Evolutionary conservation across 345 rosid genomes (phyloP), one percentile per base, ranked within the genome.

Genomic region (Noccaea caerulescens): DNA sequence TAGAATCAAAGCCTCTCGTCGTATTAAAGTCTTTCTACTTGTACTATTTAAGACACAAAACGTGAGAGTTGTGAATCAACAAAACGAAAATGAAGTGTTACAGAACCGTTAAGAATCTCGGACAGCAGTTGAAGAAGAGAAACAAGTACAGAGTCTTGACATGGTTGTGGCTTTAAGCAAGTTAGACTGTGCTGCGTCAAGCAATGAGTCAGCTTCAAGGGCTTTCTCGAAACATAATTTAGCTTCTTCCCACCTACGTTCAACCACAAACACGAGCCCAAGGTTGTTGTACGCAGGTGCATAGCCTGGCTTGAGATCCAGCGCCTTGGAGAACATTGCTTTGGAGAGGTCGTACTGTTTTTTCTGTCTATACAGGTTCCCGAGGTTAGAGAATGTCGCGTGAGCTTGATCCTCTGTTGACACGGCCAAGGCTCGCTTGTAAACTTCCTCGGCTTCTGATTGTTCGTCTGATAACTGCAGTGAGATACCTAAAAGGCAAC

Each of bases 151-250:
- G 58, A 79, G 63, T 77, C 70, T 72, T 16, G 82, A 77, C 82
- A 82, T 66, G 58, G 83, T 38, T 73, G 69, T 74, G 3, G 83
- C 80, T 73, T 84, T 84, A 51, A 82, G 80, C 77, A 77, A 66
- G 82, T 94, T 94, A 64, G 99, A 94, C 66, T 88, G 88, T n/a
- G 99, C 95, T 56, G 88, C 89, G 76, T 94, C 99, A 76, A 94
- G 88, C 63, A 89, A 83, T 5, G 99, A 86, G 67, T 94, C 99
- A 25, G 87, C 81, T 65, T 70, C 62, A 27, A 91, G 87, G 52
- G 98, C 86, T 72, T 79, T 89, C 58, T 83, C 84, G 33, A 92
- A 94, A 64, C 93, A 94, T 79, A 83, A 88, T 66, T 83, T 84
- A 36, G 98, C 99, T 85, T 89, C 98, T 84, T 84, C 96, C 92